A percentile compares a stretch with the other conserved stretches of the same genome.
Conservation (phyloP, 306 rosid species). For the Gynostemma pentaphyllum region DNA sequence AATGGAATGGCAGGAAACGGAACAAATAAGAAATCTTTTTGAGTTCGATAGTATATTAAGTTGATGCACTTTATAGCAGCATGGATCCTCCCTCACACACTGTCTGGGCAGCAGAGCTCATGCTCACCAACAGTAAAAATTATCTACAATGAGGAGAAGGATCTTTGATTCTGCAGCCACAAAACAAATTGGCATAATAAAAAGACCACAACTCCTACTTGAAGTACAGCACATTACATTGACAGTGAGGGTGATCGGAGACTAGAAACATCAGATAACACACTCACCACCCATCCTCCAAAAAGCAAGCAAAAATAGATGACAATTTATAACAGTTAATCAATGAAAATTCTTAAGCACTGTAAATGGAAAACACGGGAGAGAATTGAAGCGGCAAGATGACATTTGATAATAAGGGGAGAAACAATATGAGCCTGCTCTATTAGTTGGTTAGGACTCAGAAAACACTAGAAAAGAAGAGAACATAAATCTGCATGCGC, state of each 20-base stretch:
- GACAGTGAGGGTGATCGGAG: constrained; percentile 25
- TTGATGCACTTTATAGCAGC: constrained; percentile 23
- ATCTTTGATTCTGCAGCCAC: constrained; percentile 23
- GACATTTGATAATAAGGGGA: not conserved
- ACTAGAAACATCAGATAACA: constrained; percentile 25
- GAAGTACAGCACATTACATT: constrained; percentile 1
- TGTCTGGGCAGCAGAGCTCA: constrained; percentile 24
- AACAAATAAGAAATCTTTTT: constrained; percentile 19
- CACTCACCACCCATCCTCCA: constrained; percentile 34
- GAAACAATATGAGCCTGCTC: not conserved
- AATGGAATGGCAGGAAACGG: not conserved
- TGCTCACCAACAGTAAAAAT: constrained; percentile 25
- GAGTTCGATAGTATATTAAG: constrained; percentile 18
- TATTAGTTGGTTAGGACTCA: no score
- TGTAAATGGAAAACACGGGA: constrained; percentile 24
- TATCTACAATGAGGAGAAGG: constrained; percentile 33
- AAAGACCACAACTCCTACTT: constrained; percentile 6
- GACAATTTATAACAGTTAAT: constrained; percentile 23
- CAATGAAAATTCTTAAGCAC: constrained; percentile 37
- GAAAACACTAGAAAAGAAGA: no score
- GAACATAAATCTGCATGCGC: no score
- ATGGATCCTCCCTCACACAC: constrained; percentile 10
- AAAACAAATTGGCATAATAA: constrained; percentile 20
- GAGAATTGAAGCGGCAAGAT: not conserved
- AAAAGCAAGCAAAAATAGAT: constrained; percentile 27